Evolutionary conservation across 495 filamentous ascomycete species (phyloP).

Genomic region (Aspergillus coremiiformis): DNA sequence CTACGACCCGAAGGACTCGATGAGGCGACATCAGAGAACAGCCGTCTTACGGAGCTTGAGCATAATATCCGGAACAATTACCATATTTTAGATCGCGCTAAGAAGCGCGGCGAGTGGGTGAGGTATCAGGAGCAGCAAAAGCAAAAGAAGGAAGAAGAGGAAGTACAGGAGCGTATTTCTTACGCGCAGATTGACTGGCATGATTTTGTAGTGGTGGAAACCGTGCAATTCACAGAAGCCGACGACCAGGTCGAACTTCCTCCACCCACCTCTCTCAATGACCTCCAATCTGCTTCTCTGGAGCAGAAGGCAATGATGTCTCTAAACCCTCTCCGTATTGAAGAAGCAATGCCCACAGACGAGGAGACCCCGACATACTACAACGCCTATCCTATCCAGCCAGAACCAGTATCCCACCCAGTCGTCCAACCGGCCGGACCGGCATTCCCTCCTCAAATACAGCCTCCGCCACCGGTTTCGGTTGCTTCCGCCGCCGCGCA

Average conservation of each 20-base stretch:
- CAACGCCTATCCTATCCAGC: constrained; percentile 40
- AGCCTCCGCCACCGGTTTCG: constrained; percentile 26
- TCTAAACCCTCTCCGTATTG: constrained; percentile 76
- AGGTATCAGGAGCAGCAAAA: constrained; percentile 81
- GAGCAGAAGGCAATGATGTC: constrained; percentile 91
- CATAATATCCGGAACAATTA: constrained; percentile 73
- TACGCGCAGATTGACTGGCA: constrained; percentile 97
- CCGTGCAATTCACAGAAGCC: constrained; percentile 82
- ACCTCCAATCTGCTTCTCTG: constrained; percentile 86
- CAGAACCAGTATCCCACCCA: constrained; percentile 16
- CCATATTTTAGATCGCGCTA: constrained; percentile 70
- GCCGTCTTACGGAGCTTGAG: constrained; percentile 65
- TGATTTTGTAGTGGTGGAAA: constrained; percentile 94
- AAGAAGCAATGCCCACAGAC: constrained; percentile 89
- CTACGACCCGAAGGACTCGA: constrained; percentile 58
- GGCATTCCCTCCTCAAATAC: constrained; percentile 30
- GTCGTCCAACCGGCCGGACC: constrained; percentile 21
- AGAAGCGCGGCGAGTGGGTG: constrained; percentile 77
- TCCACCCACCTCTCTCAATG: constrained; percentile 78
- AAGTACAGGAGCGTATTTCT: constrained; percentile 73
- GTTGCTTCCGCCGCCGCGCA: constrained; percentile 37
- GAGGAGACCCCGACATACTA: constrained; percentile 53
- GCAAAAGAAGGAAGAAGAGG: constrained; percentile 79
- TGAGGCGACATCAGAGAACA: constrained; percentile 60
- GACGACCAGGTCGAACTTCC: constrained; percentile 84